Evolutionary conservation across 441 rosid species (phyloP), one percentile per base, ranked within the genome.

Genomic region (Aleurites moluccanus): DNA sequence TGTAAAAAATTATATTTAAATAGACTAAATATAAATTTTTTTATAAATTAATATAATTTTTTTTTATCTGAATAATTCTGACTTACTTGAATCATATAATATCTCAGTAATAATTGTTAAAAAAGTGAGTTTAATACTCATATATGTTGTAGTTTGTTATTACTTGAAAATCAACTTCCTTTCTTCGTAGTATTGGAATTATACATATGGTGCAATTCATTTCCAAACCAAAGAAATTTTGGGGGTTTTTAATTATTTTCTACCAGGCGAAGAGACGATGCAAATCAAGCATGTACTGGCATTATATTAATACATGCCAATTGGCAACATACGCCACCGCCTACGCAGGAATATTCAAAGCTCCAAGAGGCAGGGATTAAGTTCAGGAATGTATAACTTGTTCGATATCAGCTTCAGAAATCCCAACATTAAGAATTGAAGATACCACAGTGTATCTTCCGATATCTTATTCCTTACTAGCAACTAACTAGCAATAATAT

Each of bases 111-210:
- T n/a, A n/a, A n/a, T n/a, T n/a, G n/a, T n/a, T n/a, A n/a, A n/a
- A n/a, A n/a, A n/a, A n/a, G n/a, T n/a, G n/a, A n/a, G n/a, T n/a
- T n/a, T n/a, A n/a, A n/a, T n/a, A n/a, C n/a, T n/a, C n/a, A n/a
- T n/a, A n/a, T n/a, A n/a, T n/a, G 35, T 64, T 23, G 77, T 70
- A 79, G n/a, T 73, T 2, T 82, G 52, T 21, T 76, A 23, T 35
- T 76, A 3, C 33, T 72, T 4, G 80, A 82, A 71, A 79, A 79
- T 70, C 80, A 79, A 65, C 74, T 82, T 49, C 84, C 84, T 6
- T 67, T 78, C 23, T 63, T 75, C 15, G 69, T 81, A 25, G 65
- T 81, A 6, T 1, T 18, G 30, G 20, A 55, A 21, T n/a, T 44
- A n/a, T n/a, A n/a, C n/a, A n/a, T n/a, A n/a, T n/a, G n/a, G n/a